Conservation (phyloP, 306 rosid species). For the Trifolium subterraneum region DNA sequence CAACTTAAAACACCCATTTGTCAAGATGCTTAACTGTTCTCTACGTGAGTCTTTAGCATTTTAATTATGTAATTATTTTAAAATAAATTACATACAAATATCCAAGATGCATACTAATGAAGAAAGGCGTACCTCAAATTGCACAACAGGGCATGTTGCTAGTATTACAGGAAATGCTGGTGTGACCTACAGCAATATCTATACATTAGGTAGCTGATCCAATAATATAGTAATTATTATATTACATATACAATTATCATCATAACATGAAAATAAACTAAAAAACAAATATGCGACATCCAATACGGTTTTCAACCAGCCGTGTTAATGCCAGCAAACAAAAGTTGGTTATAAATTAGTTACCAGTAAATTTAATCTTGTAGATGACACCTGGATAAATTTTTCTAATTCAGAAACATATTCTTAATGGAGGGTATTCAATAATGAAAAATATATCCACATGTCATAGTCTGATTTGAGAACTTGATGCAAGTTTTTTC, state of each 20-base stretch:
- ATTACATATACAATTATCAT: background rate
- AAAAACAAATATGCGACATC: constrained; percentile 28
- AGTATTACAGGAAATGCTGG: constrained; percentile 79
- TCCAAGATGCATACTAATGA: constrained; percentile 21
- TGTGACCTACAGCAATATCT: constrained; percentile 73
- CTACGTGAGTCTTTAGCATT: constrained; percentile 20
- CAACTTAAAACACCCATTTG: constrained; percentile 32
- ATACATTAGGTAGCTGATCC: constrained; percentile 43
- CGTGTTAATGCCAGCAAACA: constrained; percentile 4
- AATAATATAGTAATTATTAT: constrained; percentile 13
- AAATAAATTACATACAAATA: constrained; percentile 28
- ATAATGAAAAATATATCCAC: background rate
- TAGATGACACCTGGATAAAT: background rate
- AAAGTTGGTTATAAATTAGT: constrained; percentile 7
- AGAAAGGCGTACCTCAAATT: constrained; percentile 76
- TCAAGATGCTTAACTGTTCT: constrained; percentile 20
- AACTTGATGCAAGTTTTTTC: background rate
- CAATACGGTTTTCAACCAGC: constrained; percentile 22
- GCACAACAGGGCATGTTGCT: constrained; percentile 78
- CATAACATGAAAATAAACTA: constrained; percentile 21
- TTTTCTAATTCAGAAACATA: background rate
- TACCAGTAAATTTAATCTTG: background rate
- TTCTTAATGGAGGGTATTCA: constrained; percentile 7
- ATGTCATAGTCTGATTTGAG: constrained; percentile 5
- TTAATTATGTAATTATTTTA: constrained; percentile 5